phyloP scores from a whole-genome alignment of 139 green algal genomes.

The Chlamydomonas schloesseri region DNA sequence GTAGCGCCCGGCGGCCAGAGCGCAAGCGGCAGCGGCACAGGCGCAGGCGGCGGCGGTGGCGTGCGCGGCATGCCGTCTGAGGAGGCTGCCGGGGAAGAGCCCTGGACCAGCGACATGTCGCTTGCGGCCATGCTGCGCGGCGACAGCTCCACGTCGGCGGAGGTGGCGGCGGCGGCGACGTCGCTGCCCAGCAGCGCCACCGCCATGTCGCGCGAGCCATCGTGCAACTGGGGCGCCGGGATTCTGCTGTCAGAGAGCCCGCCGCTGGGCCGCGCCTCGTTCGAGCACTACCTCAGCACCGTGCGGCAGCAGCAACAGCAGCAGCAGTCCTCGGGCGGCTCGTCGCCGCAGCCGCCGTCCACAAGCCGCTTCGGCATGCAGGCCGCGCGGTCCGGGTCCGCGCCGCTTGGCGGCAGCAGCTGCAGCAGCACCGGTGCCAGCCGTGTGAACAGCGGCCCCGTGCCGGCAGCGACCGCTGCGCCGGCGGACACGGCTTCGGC shows the following conservation, averaged over 20 bases:
- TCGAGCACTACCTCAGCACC: conserved; percentile 27
- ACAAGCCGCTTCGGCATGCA: neutral
- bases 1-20: too few species aligned
- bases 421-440: too few species aligned
- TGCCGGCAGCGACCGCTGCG: too few species aligned
- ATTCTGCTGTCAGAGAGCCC: neutral
- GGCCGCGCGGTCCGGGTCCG: too few species aligned
- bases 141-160: neutral
- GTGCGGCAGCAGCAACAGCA: neutral
- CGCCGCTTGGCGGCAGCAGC: too few species aligned
- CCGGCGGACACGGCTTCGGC: too few species aligned
- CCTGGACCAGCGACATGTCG: neutral
- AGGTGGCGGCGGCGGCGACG: neutral
- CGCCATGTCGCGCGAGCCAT: neutral
- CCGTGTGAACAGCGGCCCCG: too few species aligned
- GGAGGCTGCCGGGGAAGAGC: neutral
- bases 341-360: neutral
- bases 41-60: too few species aligned
- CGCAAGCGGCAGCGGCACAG: too few species aligned
- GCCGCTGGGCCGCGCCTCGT: neutral
- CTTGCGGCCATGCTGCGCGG: neutral
- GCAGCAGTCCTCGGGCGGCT: neutral
- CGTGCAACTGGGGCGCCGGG: neutral
- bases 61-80: neutral
- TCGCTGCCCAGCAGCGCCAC: conserved; percentile 9